These are phyloP conservation scores for Trametes villosa DNA, from an alignment of 768 basidiomycete species.

Conservation along the genomic window DNA sequence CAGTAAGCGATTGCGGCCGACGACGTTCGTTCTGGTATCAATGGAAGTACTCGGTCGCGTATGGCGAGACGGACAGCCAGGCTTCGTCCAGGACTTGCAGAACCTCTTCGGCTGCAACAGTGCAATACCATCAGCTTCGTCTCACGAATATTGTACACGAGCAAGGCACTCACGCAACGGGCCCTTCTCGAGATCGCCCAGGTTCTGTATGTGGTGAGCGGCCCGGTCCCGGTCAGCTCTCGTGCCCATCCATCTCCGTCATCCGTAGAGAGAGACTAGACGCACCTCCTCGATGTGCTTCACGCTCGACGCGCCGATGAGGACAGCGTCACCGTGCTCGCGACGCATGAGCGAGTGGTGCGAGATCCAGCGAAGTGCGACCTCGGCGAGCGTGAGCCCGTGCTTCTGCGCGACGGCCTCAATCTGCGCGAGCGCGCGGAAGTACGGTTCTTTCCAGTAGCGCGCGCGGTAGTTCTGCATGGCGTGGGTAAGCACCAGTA, in stretches of 20 bases:
- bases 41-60: conserved; percentile 35
- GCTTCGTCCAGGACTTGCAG: conserved; percentile 55
- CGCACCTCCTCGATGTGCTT: conserved; percentile 51
- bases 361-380: conserved; percentile 50
- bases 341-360: conserved; percentile 52
- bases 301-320: conserved; percentile 66
- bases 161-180: conserved; percentile 32
- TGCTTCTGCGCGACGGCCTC: conserved; percentile 44
- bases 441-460: conserved; percentile 62
- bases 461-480: conserved; percentile 29
- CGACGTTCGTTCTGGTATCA: background rate
- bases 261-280: background rate
- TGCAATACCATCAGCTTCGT: too few species aligned
- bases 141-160: background rate
- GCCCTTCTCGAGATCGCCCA: conserved; percentile 58
- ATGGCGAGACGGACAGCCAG: conserved; percentile 49
- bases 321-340: conserved; percentile 54
- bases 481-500: background rate
- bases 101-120: conserved; percentile 52
- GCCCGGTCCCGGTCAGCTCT: background rate
- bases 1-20: background rate
- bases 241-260: background rate
- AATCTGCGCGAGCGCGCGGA: conserved; percentile 51
- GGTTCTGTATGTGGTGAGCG: conserved; percentile 39
- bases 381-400: conserved; percentile 44